phyloP scores from a whole-genome alignment of 2,329 filamentous ascomycete species.

The Hymenoscyphus salicellus region DNA sequence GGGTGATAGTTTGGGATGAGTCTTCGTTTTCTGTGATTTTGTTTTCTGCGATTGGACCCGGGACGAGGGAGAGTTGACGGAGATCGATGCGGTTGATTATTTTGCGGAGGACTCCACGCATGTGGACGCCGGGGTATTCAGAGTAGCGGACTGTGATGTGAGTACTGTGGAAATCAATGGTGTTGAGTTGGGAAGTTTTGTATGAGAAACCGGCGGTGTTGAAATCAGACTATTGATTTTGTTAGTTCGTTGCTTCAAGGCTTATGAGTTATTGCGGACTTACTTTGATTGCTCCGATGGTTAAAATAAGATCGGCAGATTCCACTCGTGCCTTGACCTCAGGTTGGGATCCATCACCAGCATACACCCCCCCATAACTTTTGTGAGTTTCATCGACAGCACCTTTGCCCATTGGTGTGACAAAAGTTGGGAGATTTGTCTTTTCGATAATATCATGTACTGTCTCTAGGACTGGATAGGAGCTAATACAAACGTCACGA shows the following conservation, averaged over 20 bases:
- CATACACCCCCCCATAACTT: conserved; percentile 83
- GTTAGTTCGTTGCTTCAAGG: background rate
- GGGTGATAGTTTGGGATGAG: conserved; percentile 52
- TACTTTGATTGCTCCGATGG: conserved; percentile 61
- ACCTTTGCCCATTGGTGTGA: conserved; percentile 88
- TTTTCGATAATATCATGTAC: conserved; percentile 70
- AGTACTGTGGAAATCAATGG: conserved; percentile 77
- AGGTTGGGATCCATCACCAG: conserved; percentile 69
- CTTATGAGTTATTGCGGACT: background rate
- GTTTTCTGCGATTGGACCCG: conserved; percentile 54
- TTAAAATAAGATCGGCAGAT: conserved; percentile 66
- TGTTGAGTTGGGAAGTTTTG: conserved; percentile 69
- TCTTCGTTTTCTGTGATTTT: conserved; percentile 45
- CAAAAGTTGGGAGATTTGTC: conserved; percentile 75
- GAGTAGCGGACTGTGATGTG: conserved; percentile 73
- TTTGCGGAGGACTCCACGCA: conserved; percentile 74
- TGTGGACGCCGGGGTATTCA: conserved; percentile 72
- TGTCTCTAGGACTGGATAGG: conserved; percentile 70
- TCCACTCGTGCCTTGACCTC: conserved; percentile 64
- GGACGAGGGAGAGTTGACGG: conserved; percentile 53
- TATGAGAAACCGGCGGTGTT: conserved; percentile 83
- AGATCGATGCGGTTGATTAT: conserved; percentile 60
- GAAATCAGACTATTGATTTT: conserved; percentile 61
- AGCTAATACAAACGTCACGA: no score
- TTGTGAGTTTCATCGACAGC: conserved; percentile 72